Conservation (phyloP, 1,139 yeast species). For the Yamadazyma taylorii region DNA sequence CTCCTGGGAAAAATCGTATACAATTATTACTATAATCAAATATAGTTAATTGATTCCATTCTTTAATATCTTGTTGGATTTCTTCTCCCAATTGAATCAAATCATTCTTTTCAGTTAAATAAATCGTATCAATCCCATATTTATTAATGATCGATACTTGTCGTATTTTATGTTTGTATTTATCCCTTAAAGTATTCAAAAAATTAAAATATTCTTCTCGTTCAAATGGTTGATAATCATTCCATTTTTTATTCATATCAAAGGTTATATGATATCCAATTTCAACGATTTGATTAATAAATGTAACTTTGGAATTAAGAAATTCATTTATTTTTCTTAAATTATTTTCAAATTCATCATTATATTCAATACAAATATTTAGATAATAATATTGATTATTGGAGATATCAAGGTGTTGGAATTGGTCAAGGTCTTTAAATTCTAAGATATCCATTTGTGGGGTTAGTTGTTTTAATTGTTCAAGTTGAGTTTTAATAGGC, state of each 20-base stretch:
- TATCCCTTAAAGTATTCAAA: constrained; percentile 22
- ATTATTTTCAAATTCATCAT: constrained; percentile 28
- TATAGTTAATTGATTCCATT: constrained; percentile 35
- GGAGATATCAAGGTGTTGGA: constrained; percentile 5
- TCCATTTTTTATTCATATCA: constrained; percentile 35
- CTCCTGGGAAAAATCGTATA: constrained; percentile 41
- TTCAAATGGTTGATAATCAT: constrained; percentile 28
- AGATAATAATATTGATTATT: constrained; percentile 23
- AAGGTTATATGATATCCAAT: constrained; percentile 42
- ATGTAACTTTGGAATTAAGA: constrained; percentile 19
- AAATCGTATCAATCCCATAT: constrained; percentile 36
- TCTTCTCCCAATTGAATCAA: constrained; percentile 36
- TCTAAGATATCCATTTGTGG: constrained; percentile 8
- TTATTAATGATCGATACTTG: constrained; percentile 44
- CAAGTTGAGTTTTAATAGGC: constrained; percentile 20
- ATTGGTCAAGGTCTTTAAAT: constrained; percentile 14
- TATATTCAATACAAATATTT: constrained; percentile 38
- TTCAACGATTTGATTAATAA: constrained; percentile 22
- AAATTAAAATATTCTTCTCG: constrained; percentile 28
- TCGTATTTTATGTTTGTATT: constrained; percentile 29
- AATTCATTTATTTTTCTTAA: constrained; percentile 24
- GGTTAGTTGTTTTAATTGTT: constrained; percentile 8
- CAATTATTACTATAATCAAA: constrained; percentile 44
- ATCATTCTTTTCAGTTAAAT: constrained; percentile 36
- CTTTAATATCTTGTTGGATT: constrained; percentile 38